Evolutionary conservation across 805 yeast species (phyloP).

Genomic region (Saccharomycopsis malanga): DNA sequence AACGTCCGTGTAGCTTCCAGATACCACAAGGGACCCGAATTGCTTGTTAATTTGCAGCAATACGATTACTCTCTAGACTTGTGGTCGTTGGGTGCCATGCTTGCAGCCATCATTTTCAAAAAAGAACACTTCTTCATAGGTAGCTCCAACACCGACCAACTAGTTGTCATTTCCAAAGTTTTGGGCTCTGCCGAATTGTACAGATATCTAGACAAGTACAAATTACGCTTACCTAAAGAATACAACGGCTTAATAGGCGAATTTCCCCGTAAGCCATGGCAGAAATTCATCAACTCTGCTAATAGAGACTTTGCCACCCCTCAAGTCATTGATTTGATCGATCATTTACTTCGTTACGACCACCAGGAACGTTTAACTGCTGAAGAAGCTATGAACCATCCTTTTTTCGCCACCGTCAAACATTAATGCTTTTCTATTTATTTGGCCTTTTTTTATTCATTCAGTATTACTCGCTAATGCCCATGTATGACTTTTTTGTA

Average conservation of each 20-base stretch:
- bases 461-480: too few species aligned
- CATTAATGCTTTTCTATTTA: too few species aligned
- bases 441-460: too few species aligned
- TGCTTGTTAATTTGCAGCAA: constrained; percentile 75
- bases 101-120: constrained; percentile 84
- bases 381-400: constrained; percentile 76
- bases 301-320: constrained; percentile 62
- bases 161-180: constrained; percentile 82
- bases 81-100: constrained; percentile 92
- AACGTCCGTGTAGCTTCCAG: constrained; percentile 92
- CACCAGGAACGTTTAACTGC: constrained; percentile 88
- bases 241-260: constrained; percentile 64
- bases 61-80: constrained; percentile 88
- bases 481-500: too few species aligned
- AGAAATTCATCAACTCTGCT: constrained; percentile 57
- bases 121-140: constrained; percentile 93
- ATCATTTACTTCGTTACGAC: constrained; percentile 72
- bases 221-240: constrained; percentile 62
- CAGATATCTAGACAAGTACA: constrained; percentile 63
- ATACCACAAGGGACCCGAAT: constrained; percentile 90
- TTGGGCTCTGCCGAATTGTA: constrained; percentile 78
- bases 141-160: constrained; percentile 81
- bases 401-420: too few species aligned
- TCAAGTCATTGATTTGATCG: constrained; percentile 76
- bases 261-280: constrained; percentile 84